Base-by-base conservation (phyloP, 352 stramenopile genomes). In the Pythium chondricola region DNA sequence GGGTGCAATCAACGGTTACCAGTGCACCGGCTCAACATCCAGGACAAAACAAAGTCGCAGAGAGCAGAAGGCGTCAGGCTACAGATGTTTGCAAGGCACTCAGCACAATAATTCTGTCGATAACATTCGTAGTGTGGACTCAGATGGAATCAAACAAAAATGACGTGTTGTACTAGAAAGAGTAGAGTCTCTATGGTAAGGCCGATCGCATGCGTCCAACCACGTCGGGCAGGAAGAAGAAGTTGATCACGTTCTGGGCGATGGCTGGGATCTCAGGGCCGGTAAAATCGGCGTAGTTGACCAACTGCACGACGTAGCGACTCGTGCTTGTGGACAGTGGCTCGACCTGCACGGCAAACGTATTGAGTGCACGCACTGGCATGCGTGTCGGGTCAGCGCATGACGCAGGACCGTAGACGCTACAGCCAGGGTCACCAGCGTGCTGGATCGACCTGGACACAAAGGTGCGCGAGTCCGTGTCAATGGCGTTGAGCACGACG, bases 401-500 rank as follows among this genome's bases (percentile, higher is more conserved):
- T n/a, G 27, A 21, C 3, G 20, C 16, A 3, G 43, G 37, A 4
- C 51, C 51, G 17, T 24, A 52, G 8, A 17, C 38, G 36, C 51
- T 59, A 1, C 31, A 36, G 20, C 51, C 51, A 0, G 51, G 51
- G 8, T 21, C 16, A 11, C 26, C 43, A 11, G 14, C 20, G 43
- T 58, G 50, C 35, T 52, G 42, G 17, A 58, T 36, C 33, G 50
- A 58, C 41, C 52, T 58, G 33, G 31, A 50, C 17, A 43, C 10
- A 17, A 47, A 58, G 41, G 31, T 40, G 10, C 50, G 41, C 43
- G 41, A 20, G 25, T 40, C 25, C 21, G 18, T 21, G 42, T 58
- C 50, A 22, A 58, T 51, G 6, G 43, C 46, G 26, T 69, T 69
- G 40, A 66, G 61, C 38, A 65, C 44, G 3, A 44, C 43, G 26